Evolutionary conservation across 1,284 basidiomycete species (phyloP).

Genomic region (Moniliella sp.): DNA sequence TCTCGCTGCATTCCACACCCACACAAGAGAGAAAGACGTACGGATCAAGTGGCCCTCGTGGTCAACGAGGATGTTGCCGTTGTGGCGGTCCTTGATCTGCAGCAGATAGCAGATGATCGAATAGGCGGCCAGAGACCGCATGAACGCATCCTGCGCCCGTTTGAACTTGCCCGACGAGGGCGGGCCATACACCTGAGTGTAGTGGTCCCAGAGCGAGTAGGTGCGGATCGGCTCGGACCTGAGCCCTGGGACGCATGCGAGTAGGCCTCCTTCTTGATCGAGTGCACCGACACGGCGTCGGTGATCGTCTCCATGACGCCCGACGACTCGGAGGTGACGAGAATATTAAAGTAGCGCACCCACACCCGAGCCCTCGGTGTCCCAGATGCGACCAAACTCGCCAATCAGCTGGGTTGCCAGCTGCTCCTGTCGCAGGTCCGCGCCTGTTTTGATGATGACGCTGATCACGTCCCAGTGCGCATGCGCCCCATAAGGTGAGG

Average conservation of each 20-base stretch:
- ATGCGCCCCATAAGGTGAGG: slow-evolving; percentile 84
- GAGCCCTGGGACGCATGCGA: slow-evolving; percentile 60
- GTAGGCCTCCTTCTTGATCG: slow-evolving; percentile 96
- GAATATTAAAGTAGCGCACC: slow-evolving; percentile 46
- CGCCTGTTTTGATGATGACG: slow-evolving; percentile 94
- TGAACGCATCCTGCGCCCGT: slow-evolving; percentile 56
- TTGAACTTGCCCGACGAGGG: slow-evolving; percentile 12
- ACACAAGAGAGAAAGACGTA: too few species aligned
- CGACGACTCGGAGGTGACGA: slow-evolving; percentile 77
- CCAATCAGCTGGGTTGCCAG: slow-evolving; percentile 81
- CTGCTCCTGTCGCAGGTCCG: slow-evolving; percentile 88
- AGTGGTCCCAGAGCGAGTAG: slow-evolving; percentile 27
- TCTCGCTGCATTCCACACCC: too few species aligned
- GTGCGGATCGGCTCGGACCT: slow-evolving; percentile 38
- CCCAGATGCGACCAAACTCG: slow-evolving; percentile 77
- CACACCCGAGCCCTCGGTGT: slow-evolving; percentile 38
- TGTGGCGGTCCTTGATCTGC: slow-evolving; percentile 95
- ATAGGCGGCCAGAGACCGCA: slow-evolving; percentile 71
- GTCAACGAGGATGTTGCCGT: slow-evolving; percentile 91
- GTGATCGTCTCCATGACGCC: slow-evolving; percentile 48
- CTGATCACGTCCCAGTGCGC: slow-evolving; percentile 62
- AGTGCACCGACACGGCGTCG: slow-evolving; percentile 91
- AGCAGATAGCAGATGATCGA: slow-evolving; percentile 82
- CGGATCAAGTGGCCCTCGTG: slow-evolving; percentile 72
- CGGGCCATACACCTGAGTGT: slow-evolving; percentile 16